A percentile compares a stretch with the other conserved stretches of the same genome.
Conservation (phyloP, 305 asterid species). For the Fraxinus sp. region DNA sequence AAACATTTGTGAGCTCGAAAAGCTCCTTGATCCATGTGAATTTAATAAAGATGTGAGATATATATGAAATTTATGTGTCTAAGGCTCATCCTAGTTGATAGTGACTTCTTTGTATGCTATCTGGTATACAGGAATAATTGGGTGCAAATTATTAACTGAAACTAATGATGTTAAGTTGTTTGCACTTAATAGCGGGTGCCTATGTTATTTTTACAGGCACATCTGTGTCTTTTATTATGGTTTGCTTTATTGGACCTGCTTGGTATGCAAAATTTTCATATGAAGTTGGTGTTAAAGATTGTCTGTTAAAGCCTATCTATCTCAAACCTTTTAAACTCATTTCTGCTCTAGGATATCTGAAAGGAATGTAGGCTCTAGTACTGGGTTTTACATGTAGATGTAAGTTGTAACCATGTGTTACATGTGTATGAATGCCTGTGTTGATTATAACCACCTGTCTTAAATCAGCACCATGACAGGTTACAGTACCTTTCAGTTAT, state of each 20-base stretch:
- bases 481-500: background rate
- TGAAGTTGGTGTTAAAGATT: background rate
- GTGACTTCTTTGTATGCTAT: background rate
- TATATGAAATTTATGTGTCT: background rate
- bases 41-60: background rate
- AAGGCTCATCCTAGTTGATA: background rate
- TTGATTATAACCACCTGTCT: background rate
- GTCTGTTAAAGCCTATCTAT: background rate
- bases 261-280: background rate
- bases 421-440: background rate
- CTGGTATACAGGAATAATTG: background rate
- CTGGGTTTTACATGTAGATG: background rate
- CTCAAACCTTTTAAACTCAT: background rate
- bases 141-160: background rate
- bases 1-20: background rate
- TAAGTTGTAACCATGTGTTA: background rate
- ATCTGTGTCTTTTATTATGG: background rate
- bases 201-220: background rate
- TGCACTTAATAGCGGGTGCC: background rate
- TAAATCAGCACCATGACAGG: background rate
- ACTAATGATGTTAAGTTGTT: background rate
- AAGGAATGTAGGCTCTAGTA: background rate
- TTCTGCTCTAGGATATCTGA: background rate
- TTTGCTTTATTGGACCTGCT: background rate
- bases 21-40: background rate